Percentiles rank a stretch among this genome's conserved stretches.
Evolutionary conservation across 2,329 filamentous ascomycete genomes (phyloP).

Genomic region (Fusarium annulatum): DNA sequence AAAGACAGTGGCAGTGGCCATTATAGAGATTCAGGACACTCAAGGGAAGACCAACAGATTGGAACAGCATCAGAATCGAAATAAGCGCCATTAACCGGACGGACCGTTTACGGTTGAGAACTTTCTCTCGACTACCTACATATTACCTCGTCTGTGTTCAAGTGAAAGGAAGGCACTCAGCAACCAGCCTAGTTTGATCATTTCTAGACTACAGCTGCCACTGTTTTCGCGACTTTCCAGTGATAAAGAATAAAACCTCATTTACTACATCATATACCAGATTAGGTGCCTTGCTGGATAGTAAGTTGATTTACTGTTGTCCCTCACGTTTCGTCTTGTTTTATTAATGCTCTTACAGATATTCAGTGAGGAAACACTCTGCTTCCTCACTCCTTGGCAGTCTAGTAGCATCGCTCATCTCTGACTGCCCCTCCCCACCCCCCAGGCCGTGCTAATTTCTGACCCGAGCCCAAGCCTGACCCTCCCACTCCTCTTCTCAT

Average conservation of each 20-base stretch:
- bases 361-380: background rate
- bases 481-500: no score
- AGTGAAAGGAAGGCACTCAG: background rate
- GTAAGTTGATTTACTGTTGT: background rate
- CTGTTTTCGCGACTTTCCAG: background rate
- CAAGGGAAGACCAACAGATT: background rate
- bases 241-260: background rate
- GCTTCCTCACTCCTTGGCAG: background rate
- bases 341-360: background rate
- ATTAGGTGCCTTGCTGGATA: background rate
- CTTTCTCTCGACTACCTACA: background rate
- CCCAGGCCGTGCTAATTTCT: slow-evolving; percentile 42
- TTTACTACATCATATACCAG: background rate
- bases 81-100: background rate
- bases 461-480: slow-evolving; percentile 7
- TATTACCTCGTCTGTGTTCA: background rate
- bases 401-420: background rate
- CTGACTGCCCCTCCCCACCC: slow-evolving; percentile 14
- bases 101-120: background rate
- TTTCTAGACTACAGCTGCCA: background rate
- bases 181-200: background rate
- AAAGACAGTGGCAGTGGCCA: slow-evolving; percentile 1
- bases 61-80: background rate
- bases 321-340: background rate
- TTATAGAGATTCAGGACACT: background rate